Percentiles rank a stretch among this genome's conserved stretches.
phyloP scores from a whole-genome alignment of 768 basidiomycete genomes.

The Arthromyces matolae region DNA sequence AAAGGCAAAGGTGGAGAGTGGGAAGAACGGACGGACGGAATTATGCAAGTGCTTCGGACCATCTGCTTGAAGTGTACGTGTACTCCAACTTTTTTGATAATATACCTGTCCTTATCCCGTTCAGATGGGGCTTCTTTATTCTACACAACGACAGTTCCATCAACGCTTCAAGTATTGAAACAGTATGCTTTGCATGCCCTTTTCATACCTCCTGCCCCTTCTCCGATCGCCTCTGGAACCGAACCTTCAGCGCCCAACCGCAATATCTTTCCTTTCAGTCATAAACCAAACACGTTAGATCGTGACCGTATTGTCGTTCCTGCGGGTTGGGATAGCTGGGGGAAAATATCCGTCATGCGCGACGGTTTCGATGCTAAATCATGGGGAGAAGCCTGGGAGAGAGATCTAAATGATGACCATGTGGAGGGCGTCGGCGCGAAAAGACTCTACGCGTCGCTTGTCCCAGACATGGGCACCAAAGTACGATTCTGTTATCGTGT shows the following conservation, averaged over 20 bases:
- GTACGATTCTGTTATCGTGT: conserved; percentile 39
- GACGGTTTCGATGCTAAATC: conserved; percentile 86
- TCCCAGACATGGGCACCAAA: conserved; percentile 73
- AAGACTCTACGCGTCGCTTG: conserved; percentile 64
- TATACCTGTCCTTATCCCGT: not conserved
- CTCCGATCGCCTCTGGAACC: conserved; percentile 56
- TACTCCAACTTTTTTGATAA: not conserved
- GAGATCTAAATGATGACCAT: conserved; percentile 53
- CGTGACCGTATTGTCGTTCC: conserved; percentile 91
- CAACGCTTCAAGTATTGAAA: conserved; percentile 70
- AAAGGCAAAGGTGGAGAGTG: conserved; percentile 89
- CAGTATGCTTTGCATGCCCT: conserved; percentile 82
- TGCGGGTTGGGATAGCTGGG: conserved; percentile 97
- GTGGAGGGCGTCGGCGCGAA: conserved; percentile 56
- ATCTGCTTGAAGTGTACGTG: conserved; percentile 88
- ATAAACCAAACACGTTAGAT: conserved; percentile 89
- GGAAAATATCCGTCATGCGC: conserved; percentile 85
- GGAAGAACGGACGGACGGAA: conserved; percentile 93
- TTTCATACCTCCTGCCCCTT: conserved; percentile 73
- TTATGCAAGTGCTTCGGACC: conserved; percentile 93
- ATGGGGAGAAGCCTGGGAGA: conserved; percentile 80
- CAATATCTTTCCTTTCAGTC: conserved; percentile 82
- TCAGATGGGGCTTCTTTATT: conserved; percentile 90
- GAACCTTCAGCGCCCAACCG: conserved; percentile 66
- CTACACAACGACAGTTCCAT: conserved; percentile 82